These are phyloP conservation scores for Platanthera guangdongensis DNA, from an alignment of 106 monocot genomes.

Conservation along the genomic window DNA sequence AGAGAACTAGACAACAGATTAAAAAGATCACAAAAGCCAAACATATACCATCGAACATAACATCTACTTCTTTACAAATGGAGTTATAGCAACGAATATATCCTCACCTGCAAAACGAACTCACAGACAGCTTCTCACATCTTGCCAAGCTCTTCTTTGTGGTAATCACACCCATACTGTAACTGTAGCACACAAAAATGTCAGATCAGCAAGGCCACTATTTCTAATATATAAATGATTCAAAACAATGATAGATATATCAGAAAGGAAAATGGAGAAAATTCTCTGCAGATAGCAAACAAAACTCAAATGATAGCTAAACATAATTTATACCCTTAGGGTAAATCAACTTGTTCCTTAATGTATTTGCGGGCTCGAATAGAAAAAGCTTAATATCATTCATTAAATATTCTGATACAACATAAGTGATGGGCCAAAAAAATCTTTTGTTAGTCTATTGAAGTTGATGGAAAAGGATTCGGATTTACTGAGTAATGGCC, in stretches of 20 bases:
- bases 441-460: neutral
- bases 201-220: neutral
- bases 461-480: neutral
- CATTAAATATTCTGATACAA: neutral
- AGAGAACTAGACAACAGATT: neutral
- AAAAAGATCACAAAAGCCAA: too few species aligned
- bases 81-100: neutral
- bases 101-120: slow-evolving; percentile 79
- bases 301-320: neutral
- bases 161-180: slow-evolving; percentile 87
- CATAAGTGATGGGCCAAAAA: neutral
- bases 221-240: neutral
- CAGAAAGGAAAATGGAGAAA: neutral
- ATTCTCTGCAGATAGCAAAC: neutral
- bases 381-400: neutral
- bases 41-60: too few species aligned
- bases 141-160: slow-evolving; percentile 71
- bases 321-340: neutral
- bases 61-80: neutral
- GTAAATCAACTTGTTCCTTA: neutral
- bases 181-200: slow-evolving; percentile 30
- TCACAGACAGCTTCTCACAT: slow-evolving; percentile 73
- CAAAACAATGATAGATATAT: neutral
- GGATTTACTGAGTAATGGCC: too few species aligned
- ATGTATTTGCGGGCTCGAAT: neutral